Base-by-base conservation (phyloP, 768 basidiomycete genomes). In the Agrocybe pediades region DNA sequence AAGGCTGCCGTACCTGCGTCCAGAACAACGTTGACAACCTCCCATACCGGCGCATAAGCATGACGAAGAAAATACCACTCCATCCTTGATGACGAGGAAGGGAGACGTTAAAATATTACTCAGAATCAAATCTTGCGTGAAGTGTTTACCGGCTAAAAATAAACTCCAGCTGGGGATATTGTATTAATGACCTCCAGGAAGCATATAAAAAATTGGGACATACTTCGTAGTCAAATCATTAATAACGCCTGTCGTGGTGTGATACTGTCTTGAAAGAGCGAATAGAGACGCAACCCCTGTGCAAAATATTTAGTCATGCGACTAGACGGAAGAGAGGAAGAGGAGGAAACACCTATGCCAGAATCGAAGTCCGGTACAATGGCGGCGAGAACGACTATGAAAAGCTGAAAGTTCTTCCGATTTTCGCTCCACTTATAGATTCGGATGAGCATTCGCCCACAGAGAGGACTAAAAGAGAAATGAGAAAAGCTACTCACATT, bases 21-120 rank as follows among this genome's bases (percentile, higher is more conserved):
- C 87, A 90, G 69, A 87, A 88, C 29, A 90, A 66, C 11, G 88
- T 71, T 0, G 86, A 85, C 1, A 90, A 75, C 41, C 87, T 80
- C 6, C 87, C 87, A 49, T 69, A 78, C 16, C 84, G 79, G 27
- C 85, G 74, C 65, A 87, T 82, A 26, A 86, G 65, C 71, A 87
- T 83, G 6, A 86, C 84, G n/a, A 79, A 79, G 55, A 81, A 72
- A n/a, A 85, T 54, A 17, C 82, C 82, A 39, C 85, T 84, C 76
- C 80, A 82, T 19, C 85, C 84, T 80, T 62, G 41, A 60, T 39
- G 19, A 6, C 42, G 5, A 23, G 4, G 16, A 49, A 41, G 23
- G 26, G 33, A 33, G 25, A 44, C 25, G 41, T 20, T 25, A 17
- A 29, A 44, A 23, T 45, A 26, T 51, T 20, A 51, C 41, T 55